These are phyloP conservation scores for Tuber aestivum DNA, from an alignment of 495 filamentous ascomycete species.

Conservation along the genomic window DNA sequence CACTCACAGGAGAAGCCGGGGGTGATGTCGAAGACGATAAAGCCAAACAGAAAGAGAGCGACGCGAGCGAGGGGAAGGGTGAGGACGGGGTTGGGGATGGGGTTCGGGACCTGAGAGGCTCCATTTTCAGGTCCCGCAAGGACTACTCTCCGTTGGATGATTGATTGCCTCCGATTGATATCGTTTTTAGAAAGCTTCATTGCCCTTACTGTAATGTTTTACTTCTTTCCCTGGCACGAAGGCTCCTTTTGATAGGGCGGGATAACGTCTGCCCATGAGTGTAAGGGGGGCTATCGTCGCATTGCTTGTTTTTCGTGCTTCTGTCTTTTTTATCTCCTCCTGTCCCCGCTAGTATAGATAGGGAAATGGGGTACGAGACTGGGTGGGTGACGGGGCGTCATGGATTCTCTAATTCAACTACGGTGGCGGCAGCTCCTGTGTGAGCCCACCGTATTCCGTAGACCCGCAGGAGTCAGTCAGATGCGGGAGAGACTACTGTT, in stretches of 20 bases:
- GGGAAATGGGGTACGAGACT: background rate
- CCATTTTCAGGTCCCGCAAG: background rate
- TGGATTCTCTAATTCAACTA: slow-evolving; percentile 4
- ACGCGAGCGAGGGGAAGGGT: slow-evolving; percentile 16
- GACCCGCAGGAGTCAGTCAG: background rate
- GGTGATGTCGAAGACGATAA: background rate
- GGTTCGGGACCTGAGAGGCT: background rate
- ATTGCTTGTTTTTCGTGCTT: background rate
- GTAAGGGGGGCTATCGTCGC: background rate
- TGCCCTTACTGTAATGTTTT: background rate
- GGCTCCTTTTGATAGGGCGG: background rate
- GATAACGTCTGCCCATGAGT: background rate
- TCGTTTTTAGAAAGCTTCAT: background rate
- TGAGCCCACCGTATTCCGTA: background rate
- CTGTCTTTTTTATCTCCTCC: slow-evolving; percentile 1
- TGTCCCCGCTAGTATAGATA: background rate
- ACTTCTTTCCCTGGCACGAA: background rate
- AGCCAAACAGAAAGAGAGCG: background rate
- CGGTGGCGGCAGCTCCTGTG: slow-evolving; percentile 1
- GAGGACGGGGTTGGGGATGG: slow-evolving; percentile 17
- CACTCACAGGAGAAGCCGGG: slow-evolving; percentile 8
- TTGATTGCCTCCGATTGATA: slow-evolving; percentile 4
- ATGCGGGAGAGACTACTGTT: background rate
- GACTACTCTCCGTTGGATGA: slow-evolving; percentile 35
- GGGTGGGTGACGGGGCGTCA: background rate